phyloP scores from a whole-genome alignment of 1,139 yeast species.

The Eremothecium cymbalariae region DNA sequence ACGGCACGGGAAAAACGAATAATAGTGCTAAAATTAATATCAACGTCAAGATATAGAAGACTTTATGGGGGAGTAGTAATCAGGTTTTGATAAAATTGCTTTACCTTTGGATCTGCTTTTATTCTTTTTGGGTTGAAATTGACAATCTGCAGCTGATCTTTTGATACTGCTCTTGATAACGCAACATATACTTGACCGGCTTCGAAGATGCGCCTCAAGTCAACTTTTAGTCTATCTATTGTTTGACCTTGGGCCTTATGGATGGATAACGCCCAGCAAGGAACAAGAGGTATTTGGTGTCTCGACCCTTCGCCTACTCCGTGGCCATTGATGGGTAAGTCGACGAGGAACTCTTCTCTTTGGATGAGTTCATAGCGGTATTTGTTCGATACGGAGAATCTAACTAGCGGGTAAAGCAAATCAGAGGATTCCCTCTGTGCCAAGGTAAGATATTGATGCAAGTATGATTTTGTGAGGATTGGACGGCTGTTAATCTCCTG shows the following conservation, averaged over 20 bases:
- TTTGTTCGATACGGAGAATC: slow-evolving; percentile 36
- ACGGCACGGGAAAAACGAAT: no score
- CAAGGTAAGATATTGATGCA: neutral
- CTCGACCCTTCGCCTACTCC: slow-evolving; percentile 34
- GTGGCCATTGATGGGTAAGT: slow-evolving; percentile 23
- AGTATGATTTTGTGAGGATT: slow-evolving; percentile 11
- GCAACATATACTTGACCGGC: slow-evolving; percentile 90
- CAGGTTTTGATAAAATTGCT: slow-evolving; percentile 49
- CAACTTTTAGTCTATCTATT: slow-evolving; percentile 66
- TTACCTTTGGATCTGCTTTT: slow-evolving; percentile 57
- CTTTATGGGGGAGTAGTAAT: no score
- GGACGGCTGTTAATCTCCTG: slow-evolving; percentile 21
- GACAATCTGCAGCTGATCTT: slow-evolving; percentile 61
- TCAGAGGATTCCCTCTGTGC: slow-evolving; percentile 20
- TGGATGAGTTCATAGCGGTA: slow-evolving; percentile 25
- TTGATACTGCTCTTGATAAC: slow-evolving; percentile 74
- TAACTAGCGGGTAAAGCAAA: slow-evolving; percentile 45
- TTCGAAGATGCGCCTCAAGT: slow-evolving; percentile 62
- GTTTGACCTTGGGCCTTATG: slow-evolving; percentile 95
- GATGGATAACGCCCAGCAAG: slow-evolving; percentile 85
- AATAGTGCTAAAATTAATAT: no score
- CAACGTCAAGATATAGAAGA: no score
- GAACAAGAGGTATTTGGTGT: slow-evolving; percentile 60
- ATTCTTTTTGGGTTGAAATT: slow-evolving; percentile 62
- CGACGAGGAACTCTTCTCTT: slow-evolving; percentile 29